A percentile compares a stretch with the other conserved stretches of the same genome.
These are phyloP conservation scores for Benincasa hispida DNA, from an alignment of 306 rosid genomes.

Conservation along the genomic window DNA sequence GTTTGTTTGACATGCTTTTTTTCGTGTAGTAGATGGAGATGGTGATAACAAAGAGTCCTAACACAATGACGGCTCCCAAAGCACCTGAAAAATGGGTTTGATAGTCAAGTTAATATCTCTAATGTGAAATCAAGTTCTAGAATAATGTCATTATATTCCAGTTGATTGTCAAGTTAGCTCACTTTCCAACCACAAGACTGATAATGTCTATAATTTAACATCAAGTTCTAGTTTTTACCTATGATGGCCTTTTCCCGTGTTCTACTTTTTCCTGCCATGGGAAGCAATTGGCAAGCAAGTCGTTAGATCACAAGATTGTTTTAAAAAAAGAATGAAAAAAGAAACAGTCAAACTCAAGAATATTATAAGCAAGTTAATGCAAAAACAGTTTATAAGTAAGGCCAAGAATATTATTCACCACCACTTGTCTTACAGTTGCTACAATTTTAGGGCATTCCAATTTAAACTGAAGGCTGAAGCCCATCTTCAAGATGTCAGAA, in stretches of 20 bases:
- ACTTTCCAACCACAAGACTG: neutral
- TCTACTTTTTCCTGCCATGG: no score
- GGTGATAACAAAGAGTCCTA: neutral
- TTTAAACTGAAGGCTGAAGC: slow-evolving; percentile 32
- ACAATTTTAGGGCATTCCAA: slow-evolving; percentile 43
- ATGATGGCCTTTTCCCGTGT: no score
- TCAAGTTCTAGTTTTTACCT: neutral
- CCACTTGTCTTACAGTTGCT: slow-evolving; percentile 39
- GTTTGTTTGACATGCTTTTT: slow-evolving; percentile 5
- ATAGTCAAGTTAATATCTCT: no score
- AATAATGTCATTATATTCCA: neutral
- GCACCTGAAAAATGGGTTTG: neutral
- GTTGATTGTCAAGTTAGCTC: neutral
- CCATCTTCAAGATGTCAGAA: slow-evolving; percentile 41
- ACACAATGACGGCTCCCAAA: no score
- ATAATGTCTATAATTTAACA: neutral
- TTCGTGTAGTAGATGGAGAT: neutral
- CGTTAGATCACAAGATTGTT: neutral
- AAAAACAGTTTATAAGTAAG: neutral
- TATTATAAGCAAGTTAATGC: neutral
- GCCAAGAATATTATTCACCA: neutral
- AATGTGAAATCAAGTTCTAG: no score
- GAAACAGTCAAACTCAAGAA: neutral
- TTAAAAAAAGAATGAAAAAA: no score
- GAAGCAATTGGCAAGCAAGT: no score